These are phyloP conservation scores for Blechomonas ayalai DNA, from an alignment of 208 protist genomes.

Conservation along the genomic window DNA sequence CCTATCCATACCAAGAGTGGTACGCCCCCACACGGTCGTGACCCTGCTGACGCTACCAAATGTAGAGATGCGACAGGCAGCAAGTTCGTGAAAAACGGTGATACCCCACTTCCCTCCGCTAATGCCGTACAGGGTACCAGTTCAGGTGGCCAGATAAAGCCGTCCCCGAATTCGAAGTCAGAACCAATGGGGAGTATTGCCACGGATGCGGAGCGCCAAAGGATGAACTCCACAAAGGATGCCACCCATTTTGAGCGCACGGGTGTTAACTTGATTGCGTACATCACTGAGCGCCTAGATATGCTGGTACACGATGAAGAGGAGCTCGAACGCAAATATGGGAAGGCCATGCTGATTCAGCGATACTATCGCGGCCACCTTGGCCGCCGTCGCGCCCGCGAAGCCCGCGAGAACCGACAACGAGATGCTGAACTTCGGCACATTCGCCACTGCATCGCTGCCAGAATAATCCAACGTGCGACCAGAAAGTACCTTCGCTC, in stretches of 20 bases:
- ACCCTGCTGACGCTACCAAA: too few relatives aligned
- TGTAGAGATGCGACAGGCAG: too few relatives aligned
- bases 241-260: slow-evolving; percentile 3
- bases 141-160: too few relatives aligned
- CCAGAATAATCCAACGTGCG: slow-evolving; percentile 47
- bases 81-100: too few relatives aligned
- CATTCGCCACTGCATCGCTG: slow-evolving; percentile 33
- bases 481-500: slow-evolving; percentile 13
- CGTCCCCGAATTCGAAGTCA: too few relatives aligned
- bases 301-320: slow-evolving; percentile 74
- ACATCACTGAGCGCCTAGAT: slow-evolving; percentile 58
- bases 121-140: too few relatives aligned
- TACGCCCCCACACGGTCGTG: too few relatives aligned
- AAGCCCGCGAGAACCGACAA: slow-evolving; percentile 14
- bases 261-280: slow-evolving; percentile 31
- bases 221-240: too few relatives aligned
- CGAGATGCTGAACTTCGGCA: slow-evolving; percentile 17
- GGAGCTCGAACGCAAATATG: slow-evolving; percentile 68
- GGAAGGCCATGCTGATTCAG: slow-evolving; percentile 50
- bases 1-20: too few relatives aligned
- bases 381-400: slow-evolving; percentile 17
- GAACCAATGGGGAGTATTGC: too few relatives aligned
- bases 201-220: too few relatives aligned
- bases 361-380: slow-evolving; percentile 49
- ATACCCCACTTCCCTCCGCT: too few relatives aligned